These are phyloP conservation scores for Didymella glomerata DNA, from an alignment of 2,329 filamentous ascomycete species.

Conservation along the genomic window DNA sequence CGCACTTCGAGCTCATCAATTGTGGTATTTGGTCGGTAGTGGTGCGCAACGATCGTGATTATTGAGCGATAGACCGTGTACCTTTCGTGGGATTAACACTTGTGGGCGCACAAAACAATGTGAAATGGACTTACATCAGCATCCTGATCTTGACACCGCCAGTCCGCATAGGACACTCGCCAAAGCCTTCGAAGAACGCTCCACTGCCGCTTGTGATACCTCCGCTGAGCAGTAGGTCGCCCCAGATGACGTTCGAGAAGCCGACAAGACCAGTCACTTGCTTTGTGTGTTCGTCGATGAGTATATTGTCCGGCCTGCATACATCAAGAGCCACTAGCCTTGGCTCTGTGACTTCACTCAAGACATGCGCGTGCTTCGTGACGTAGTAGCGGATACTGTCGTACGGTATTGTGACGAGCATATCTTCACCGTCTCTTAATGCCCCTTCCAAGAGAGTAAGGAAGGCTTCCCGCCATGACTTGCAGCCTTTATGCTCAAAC, in stretches of 20 bases:
- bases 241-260: conserved; percentile 64
- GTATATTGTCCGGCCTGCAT: conserved; percentile 59
- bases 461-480: conserved; percentile 65
- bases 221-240: conserved; percentile 63
- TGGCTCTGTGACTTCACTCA: conserved; percentile 62
- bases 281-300: conserved; percentile 60
- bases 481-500: conserved; percentile 54
- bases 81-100: conserved; percentile 38
- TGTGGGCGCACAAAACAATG: neutral
- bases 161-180: conserved; percentile 46
- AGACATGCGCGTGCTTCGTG: conserved; percentile 53
- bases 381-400: conserved; percentile 62
- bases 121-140: conserved; percentile 51
- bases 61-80: conserved; percentile 57
- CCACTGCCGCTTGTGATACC: conserved; percentile 51
- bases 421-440: conserved; percentile 66
- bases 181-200: conserved; percentile 56
- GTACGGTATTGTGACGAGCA: conserved; percentile 66
- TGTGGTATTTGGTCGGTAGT: conserved; percentile 54
- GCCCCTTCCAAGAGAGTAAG: conserved; percentile 60
- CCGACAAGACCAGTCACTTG: conserved; percentile 61
- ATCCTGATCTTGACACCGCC: conserved; percentile 48
- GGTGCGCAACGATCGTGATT: conserved; percentile 54
- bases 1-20: conserved; percentile 56
- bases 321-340: conserved; percentile 62